Conservation (phyloP, 257 asterid genomes). For the Thymus mandschuricus region DNA sequence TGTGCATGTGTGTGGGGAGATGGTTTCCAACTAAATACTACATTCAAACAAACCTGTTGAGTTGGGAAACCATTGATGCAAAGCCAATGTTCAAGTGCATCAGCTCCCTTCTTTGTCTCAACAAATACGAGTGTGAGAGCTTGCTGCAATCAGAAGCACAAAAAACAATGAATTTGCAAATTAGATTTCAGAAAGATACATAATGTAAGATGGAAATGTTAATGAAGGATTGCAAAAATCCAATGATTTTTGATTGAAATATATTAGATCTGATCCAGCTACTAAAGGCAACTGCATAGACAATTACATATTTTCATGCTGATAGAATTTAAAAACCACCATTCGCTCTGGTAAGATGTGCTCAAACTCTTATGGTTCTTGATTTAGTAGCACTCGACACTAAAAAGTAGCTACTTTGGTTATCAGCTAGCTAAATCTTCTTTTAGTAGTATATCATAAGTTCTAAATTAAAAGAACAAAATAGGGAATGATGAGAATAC, state of each 20-base stretch:
- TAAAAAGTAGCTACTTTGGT: neutral
- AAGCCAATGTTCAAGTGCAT: constrained; percentile 81
- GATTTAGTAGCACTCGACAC: neutral
- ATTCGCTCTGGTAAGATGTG: neutral
- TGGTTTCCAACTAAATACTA: neutral
- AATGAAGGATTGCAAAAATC: constrained; percentile 7
- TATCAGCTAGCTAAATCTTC: too few relatives aligned
- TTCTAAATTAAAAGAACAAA: neutral
- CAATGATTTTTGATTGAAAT: neutral
- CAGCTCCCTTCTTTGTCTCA: constrained; percentile 85
- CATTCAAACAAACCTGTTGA: constrained; percentile 54
- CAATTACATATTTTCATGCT: neutral
- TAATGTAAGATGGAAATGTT: neutral
- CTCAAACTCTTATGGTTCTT: neutral
- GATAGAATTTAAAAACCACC: constrained; percentile 2
- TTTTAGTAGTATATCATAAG: neutral
- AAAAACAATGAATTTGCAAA: constrained; percentile 21
- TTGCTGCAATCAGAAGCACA: constrained; percentile 50
- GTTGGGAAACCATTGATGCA: constrained; percentile 66
- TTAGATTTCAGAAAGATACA: neutral
- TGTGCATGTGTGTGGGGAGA: neutral
- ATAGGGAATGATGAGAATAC: neutral
- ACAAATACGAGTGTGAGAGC: constrained; percentile 74
- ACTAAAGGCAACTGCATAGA: constrained; percentile 7
- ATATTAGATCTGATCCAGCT: neutral